Conservation (phyloP, 2,329 filamentous ascomycete species). For the Colletotrichum nymphaeae region DNA sequence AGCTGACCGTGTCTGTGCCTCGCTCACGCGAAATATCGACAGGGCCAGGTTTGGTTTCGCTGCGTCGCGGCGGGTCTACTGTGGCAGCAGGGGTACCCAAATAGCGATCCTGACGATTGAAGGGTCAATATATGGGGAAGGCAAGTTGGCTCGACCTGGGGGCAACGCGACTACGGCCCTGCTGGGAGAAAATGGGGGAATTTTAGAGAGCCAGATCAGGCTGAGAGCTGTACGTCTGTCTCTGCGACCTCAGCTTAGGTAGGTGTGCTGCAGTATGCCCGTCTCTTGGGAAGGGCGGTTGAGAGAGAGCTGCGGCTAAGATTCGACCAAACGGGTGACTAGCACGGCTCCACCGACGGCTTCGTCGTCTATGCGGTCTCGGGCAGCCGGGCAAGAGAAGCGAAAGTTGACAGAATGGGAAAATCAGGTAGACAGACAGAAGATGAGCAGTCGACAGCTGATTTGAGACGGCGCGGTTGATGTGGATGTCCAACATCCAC, state of each 20-base stretch:
- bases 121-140: slow-evolving; percentile 29
- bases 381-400: slow-evolving; percentile 10
- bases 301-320: slow-evolving; percentile 30
- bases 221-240: slow-evolving; percentile 23
- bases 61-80: slow-evolving; percentile 24
- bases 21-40: slow-evolving; percentile 28
- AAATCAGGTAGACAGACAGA: background rate
- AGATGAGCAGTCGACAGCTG: background rate
- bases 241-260: slow-evolving; percentile 18
- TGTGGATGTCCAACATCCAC: slow-evolving; percentile 8
- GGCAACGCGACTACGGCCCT: slow-evolving; percentile 24
- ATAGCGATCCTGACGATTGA: slow-evolving; percentile 9
- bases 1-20: slow-evolving; percentile 23
- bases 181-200: slow-evolving; percentile 2
- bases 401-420: background rate
- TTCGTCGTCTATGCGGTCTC: slow-evolving; percentile 16
- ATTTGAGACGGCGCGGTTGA: background rate
- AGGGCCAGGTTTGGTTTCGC: slow-evolving; percentile 24
- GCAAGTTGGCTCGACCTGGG: slow-evolving; percentile 13
- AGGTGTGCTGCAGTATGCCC: slow-evolving; percentile 18
- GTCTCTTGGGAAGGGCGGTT: slow-evolving; percentile 31
- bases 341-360: slow-evolving; percentile 27
- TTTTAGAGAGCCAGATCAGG: slow-evolving; percentile 18
- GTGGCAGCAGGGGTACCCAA: slow-evolving; percentile 18
- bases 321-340: slow-evolving; percentile 32